Percentiles rank a stretch among this genome's conserved stretches.
Conservation (phyloP, 257 asterid genomes). For the Fraxinus quadrangulata region DNA sequence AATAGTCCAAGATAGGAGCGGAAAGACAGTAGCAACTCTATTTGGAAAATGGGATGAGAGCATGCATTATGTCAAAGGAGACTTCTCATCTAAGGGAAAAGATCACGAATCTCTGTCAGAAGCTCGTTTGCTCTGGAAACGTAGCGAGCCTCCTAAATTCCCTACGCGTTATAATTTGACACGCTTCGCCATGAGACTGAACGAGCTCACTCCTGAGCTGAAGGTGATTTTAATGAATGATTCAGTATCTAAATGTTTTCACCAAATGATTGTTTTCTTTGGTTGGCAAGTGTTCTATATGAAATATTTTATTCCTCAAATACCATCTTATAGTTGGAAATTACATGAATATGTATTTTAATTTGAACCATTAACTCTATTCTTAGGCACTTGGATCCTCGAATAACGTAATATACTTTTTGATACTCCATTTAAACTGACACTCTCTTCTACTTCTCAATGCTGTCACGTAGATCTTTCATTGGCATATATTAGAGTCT, state of each 20-base stretch:
- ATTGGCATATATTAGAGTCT: background rate
- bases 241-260: background rate
- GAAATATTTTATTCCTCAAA: background rate
- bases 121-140: conserved; percentile 80
- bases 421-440: background rate
- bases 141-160: conserved; percentile 73
- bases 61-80: conserved; percentile 79
- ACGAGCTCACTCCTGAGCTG: conserved; percentile 77
- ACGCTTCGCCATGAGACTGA: conserved; percentile 87
- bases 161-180: conserved; percentile 87
- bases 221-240: conserved; percentile 47
- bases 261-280: background rate
- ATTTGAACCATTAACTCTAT: background rate
- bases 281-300: background rate
- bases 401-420: background rate
- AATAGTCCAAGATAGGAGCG: conserved; percentile 74
- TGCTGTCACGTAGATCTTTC: background rate
- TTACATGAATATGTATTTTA: background rate
- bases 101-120: conserved; percentile 56
- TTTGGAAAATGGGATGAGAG: conserved; percentile 98
- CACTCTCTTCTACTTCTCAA: background rate
- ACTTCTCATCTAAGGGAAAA: conserved; percentile 59
- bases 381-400: background rate
- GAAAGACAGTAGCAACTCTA: conserved; percentile 79
- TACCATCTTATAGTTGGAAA: conserved; percentile 1